phyloP scores from a whole-genome alignment of 2,329 filamentous ascomycete species.

The Colletotrichum endophyticum region DNA sequence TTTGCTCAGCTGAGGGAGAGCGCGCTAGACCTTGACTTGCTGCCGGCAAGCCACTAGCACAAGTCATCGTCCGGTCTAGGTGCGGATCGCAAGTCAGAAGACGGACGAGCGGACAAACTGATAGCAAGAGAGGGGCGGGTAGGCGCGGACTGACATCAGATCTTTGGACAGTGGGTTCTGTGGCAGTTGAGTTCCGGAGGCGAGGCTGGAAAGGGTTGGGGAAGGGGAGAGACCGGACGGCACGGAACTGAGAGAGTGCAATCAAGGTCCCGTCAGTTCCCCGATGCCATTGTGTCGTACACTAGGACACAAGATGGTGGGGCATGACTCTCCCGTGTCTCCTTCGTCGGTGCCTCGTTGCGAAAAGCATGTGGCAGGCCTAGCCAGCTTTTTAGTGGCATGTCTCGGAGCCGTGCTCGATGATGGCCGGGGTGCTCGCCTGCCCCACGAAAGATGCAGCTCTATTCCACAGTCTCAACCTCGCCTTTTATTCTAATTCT shows the following conservation, averaged over 20 bases:
- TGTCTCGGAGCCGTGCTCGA: neutral
- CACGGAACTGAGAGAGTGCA: neutral
- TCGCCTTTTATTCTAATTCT: neutral
- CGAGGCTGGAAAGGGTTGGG: neutral
- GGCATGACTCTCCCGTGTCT: neutral
- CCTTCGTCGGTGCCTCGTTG: neutral
- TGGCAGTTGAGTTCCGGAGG: neutral
- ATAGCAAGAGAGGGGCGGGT: neutral
- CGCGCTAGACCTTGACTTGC: neutral
- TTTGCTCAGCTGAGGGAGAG: neutral
- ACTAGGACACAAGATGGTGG: neutral
- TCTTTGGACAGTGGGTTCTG: neutral
- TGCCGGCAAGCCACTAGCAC: constrained; percentile 4
- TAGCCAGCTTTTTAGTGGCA: neutral
- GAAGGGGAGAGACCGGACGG: neutral
- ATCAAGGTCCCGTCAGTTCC: neutral
- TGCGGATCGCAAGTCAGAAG: neutral
- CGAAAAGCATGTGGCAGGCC: constrained; percentile 13
- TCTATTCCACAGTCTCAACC: neutral
- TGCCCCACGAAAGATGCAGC: neutral
- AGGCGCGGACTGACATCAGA: neutral
- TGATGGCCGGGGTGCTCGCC: neutral
- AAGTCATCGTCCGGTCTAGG: neutral
- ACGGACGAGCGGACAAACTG: neutral
- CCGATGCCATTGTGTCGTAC: neutral